Base-by-base conservation (phyloP, 345 rosid species). In the Syzygium aqueum region DNA sequence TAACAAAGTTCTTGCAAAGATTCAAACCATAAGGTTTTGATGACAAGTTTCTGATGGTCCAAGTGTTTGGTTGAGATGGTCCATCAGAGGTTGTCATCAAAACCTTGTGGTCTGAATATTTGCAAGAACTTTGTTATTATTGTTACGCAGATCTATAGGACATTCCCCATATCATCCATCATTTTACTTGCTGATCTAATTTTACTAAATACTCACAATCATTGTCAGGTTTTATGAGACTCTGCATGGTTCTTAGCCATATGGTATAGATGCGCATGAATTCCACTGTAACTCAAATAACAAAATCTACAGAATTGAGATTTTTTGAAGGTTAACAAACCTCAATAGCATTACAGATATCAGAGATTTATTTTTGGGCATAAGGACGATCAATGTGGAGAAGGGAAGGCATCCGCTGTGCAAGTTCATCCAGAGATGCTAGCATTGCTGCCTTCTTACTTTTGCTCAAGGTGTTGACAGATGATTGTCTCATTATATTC, bases 321-420 rank as follows among this genome's bases (percentile, higher is more conserved):
- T 1, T 65, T 28, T 65, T 65, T 65, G 17, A 65, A 65, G 77
- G 40, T 5, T 11, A 15, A 46, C 78, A 88, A 93, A 95, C 99
- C 99, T 96, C 95, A 83, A 97, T 95, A 43, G 90, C 84, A 88
- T 50, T 90, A 63, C 92, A 93, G 88, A 95, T 96, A 88, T 94
- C 95, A 40, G 94, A 95, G 85, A 97, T 96, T 92, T 96, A 97
- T 91, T 93, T 92, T 84, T 91, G 95, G 17, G 99, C 98, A 53
- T 98, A 97, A 78, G 99, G 98, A 89, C 95, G 99, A 92, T 96
- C 99, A 23, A 97, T 94, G 51, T 94, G 97, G 77, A 94, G 99
- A 90, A 97, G 95, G 84, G 99, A 97, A 92, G 99, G 99, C 99
- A 96, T 94, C 85, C 95, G 91, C 85, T 96, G 97, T 57, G 86